Base-by-base conservation (phyloP, 1,284 basidiomycete species). In the Lentinula novae-zelandiae region DNA sequence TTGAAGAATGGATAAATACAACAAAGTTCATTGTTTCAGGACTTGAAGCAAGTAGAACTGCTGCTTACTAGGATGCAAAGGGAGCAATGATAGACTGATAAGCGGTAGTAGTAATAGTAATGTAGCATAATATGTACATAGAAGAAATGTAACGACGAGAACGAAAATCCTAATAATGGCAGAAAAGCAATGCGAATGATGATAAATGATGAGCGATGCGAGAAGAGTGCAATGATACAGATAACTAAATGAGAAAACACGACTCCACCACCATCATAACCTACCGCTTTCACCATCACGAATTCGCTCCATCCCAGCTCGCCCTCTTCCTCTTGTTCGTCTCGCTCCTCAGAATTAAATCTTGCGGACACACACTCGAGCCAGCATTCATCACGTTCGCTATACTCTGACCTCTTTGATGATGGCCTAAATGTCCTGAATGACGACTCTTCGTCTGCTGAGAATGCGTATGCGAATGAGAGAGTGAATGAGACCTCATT, bases 291-390 rank as follows among this genome's bases (percentile, higher is more conserved):
- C 53, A 12, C 31, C 22, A 15, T 61, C 39, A 61, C 54, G 52
- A 12, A 54, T 67, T 69, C 27, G 76, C 77, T 5, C 88, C 87
- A 70, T 90, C 89, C 88, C 89, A 90, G 70, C 88, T 90, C 48
- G 83, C 83, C 69, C 88, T 78, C 78, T 90, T 90, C 67, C 87
- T 76, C 75, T 89, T 89, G 67, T 85, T 56, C 42, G 36, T 40
- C 39, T 54, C 53, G 31, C 38, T 54, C 70, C 75, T 76, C 64
- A 88, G 63, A 61, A 86, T 72, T 63, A 89, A 69, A 69, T 90
- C 88, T 70, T 87, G 82, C 34, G 89, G 88, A 61, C 84, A 85
- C 46, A 90, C 22, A 46, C 40, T 56, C 31, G 54, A 31, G 31
- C 40, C 22, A 7, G 27, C 13, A 20, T 27, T 46, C 27, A 56